These are phyloP conservation scores for Podospora tetraspora DNA, from an alignment of 495 filamentous ascomycete species.

Conservation along the genomic window DNA sequence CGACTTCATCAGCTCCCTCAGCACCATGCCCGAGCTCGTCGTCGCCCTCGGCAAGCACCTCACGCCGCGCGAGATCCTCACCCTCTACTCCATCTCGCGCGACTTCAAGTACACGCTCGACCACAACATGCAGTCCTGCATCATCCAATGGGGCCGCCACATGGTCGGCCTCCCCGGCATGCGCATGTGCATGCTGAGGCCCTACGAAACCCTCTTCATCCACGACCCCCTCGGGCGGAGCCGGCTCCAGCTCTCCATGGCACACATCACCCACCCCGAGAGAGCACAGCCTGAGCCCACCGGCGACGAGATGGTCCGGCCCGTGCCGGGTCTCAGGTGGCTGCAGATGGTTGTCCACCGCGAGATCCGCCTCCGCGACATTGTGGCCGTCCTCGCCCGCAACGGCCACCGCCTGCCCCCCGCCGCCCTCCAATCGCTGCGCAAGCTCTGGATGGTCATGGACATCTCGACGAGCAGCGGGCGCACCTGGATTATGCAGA, in stretches of 20 bases:
- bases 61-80: slow-evolving; percentile 43
- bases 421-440: slow-evolving; percentile 39
- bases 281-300: neutral
- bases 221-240: slow-evolving; percentile 39
- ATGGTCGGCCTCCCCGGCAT: slow-evolving; percentile 41
- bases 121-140: slow-evolving; percentile 36
- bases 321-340: slow-evolving; percentile 28
- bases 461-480: slow-evolving; percentile 48
- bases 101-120: slow-evolving; percentile 52
- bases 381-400: slow-evolving; percentile 47
- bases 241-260: slow-evolving; percentile 17
- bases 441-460: slow-evolving; percentile 64
- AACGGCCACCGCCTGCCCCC: slow-evolving; percentile 49
- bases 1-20: slow-evolving; percentile 48
- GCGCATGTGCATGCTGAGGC: slow-evolving; percentile 48
- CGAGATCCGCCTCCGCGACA: slow-evolving; percentile 40
- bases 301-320: slow-evolving; percentile 14
- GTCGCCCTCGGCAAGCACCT: slow-evolving; percentile 49
- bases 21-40: slow-evolving; percentile 44
- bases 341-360: slow-evolving; percentile 28
- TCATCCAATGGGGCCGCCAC: slow-evolving; percentile 20
- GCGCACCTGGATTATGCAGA: slow-evolving; percentile 47
- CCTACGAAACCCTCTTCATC: slow-evolving; percentile 44
- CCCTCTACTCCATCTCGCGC: slow-evolving; percentile 53
- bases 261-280: slow-evolving; percentile 12